Percentiles rank a stretch among this genome's conserved stretches.
These are phyloP conservation scores for Kappamyces sp. DNA, from an alignment of 192 early-diverging fungal species.

Conservation along the genomic window DNA sequence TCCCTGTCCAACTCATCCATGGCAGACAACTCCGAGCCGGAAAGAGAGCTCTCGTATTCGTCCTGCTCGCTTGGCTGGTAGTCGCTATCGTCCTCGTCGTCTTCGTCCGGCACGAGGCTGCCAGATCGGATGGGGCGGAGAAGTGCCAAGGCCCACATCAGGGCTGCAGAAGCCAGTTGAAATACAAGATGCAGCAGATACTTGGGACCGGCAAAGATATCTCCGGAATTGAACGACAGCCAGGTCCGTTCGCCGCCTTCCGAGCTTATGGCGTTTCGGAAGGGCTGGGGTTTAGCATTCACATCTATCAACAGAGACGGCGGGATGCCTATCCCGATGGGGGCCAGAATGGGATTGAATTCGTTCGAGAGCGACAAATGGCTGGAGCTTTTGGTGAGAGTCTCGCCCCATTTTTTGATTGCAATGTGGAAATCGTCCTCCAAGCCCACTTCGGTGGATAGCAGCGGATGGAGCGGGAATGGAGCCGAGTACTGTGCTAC, in stretches of 20 bases:
- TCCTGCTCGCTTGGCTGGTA: neutral
- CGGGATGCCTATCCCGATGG: constrained; percentile 1
- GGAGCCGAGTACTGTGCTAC: neutral
- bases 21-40: neutral
- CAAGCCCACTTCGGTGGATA: neutral
- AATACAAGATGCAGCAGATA: neutral
- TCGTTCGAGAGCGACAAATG: neutral
- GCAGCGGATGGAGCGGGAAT: neutral
- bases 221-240: constrained; percentile 1
- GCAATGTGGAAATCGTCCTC: constrained; percentile 1
- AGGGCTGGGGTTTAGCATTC: neutral
- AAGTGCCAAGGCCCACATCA: neutral
- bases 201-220: constrained; percentile 1
- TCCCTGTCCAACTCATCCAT: neutral
- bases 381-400: neutral
- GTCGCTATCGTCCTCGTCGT: constrained; percentile 2
- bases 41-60: neutral
- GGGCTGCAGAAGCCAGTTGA: neutral
- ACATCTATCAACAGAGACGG: constrained; percentile 2
- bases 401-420: constrained; percentile 1
- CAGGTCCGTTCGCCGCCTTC: neutral
- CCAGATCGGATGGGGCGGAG: constrained; percentile 1
- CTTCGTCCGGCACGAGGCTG: neutral
- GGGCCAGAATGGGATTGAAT: neutral
- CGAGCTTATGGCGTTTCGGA: neutral